These are phyloP conservation scores for Inosperma sp. DNA, from an alignment of 768 basidiomycete species.

Conservation along the genomic window DNA sequence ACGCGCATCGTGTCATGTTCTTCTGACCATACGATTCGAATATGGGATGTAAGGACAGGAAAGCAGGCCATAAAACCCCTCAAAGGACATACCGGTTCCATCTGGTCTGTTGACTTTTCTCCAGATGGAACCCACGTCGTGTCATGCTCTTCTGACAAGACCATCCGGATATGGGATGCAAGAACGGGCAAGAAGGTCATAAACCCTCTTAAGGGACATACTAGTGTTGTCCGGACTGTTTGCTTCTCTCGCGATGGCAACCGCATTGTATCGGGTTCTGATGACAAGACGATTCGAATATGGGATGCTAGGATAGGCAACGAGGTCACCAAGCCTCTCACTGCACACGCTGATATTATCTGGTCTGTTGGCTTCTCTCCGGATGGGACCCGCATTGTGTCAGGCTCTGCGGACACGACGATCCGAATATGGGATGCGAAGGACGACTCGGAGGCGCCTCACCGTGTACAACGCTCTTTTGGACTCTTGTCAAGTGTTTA, in stretches of 20 bases:
- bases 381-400: slow-evolving; percentile 19
- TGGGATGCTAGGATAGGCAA: slow-evolving; percentile 26
- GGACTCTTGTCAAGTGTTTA: no score
- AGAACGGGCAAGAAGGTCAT: slow-evolving; percentile 17
- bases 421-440: slow-evolving; percentile 23
- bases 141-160: no score
- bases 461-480: not conserved
- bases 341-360: slow-evolving; percentile 14
- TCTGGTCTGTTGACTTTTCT: slow-evolving; percentile 19
- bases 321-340: not conserved
- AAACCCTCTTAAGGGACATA: slow-evolving; percentile 18
- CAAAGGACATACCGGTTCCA: slow-evolving; percentile 14
- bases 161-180: no score
- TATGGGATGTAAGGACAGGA: slow-evolving; percentile 20
- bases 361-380: slow-evolving; percentile 16
- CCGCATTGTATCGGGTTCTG: slow-evolving; percentile 25
- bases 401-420: slow-evolving; percentile 22
- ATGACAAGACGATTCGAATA: slow-evolving; percentile 25
- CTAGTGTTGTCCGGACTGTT: slow-evolving; percentile 24
- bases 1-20: slow-evolving; percentile 16
- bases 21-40: slow-evolving; percentile 12
- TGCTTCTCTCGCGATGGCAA: slow-evolving; percentile 46
- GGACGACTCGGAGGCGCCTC: not conserved
- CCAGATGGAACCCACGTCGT: slow-evolving; percentile 17
- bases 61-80: slow-evolving; percentile 2